Percentiles rank a stretch among this genome's conserved stretches.
Conservation (phyloP, 805 yeast species). For the Zygoascus bituminiphila region DNA sequence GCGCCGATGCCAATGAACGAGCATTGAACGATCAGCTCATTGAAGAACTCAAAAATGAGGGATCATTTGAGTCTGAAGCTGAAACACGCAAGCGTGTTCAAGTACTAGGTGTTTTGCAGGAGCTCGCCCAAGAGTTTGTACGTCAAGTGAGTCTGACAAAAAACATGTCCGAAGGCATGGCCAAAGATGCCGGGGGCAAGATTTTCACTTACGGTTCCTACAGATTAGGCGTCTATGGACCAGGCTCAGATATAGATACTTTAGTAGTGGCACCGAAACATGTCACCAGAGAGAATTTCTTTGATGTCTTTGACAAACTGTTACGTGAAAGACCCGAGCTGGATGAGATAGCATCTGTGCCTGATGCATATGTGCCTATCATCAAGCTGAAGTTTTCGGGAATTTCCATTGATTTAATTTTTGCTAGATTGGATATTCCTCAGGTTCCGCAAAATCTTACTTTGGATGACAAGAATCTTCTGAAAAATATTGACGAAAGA, state of each 20-base stretch:
- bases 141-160: constrained; percentile 67
- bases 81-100: constrained; percentile 75
- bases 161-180: constrained; percentile 97
- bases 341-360: constrained; percentile 87
- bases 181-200: constrained; percentile 94
- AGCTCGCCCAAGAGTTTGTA: constrained; percentile 72
- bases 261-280: constrained; percentile 96
- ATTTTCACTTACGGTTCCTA: constrained; percentile 95
- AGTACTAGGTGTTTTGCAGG: constrained; percentile 63
- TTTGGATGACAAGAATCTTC: constrained; percentile 73
- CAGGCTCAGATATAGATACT: constrained; percentile 96
- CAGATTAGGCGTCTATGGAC: constrained; percentile 92
- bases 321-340: constrained; percentile 68
- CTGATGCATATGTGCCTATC: constrained; percentile 97
- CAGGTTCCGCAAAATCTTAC: constrained; percentile 71
- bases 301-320: constrained; percentile 65
- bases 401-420: constrained; percentile 85
- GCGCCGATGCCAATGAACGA: constrained; percentile 76
- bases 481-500: constrained; percentile 82
- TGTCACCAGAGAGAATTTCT: constrained; percentile 83
- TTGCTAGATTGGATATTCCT: constrained; percentile 74
- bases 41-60: constrained; percentile 68
- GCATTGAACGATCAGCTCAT: constrained; percentile 67
- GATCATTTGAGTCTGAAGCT: constrained; percentile 80
- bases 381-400: constrained; percentile 84